phyloP scores from a whole-genome alignment of 805 yeast species.

The Saccharomycopsis oosterbeekiorum region DNA sequence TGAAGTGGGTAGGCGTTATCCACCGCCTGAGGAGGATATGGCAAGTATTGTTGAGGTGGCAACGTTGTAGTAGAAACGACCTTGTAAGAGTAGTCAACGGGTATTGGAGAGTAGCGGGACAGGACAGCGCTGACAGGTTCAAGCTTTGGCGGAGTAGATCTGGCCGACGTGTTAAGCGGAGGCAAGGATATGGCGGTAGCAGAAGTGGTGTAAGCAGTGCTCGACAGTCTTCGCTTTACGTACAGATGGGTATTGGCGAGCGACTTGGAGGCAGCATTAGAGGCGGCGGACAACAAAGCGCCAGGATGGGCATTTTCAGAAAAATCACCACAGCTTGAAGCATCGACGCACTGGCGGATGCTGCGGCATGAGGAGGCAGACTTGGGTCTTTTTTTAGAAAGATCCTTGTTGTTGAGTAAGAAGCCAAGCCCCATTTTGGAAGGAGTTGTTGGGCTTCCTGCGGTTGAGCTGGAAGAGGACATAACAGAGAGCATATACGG shows the following conservation, averaged over 20 bases:
- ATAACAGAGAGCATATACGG: not conserved
- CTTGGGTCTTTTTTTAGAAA: not conserved
- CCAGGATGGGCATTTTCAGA: not conserved
- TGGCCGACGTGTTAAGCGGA: not conserved
- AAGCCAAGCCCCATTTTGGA: not conserved
- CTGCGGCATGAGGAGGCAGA: not conserved
- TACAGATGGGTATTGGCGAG: not conserved
- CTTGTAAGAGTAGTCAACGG: not conserved
- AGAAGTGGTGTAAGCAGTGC: not conserved
- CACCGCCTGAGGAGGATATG: not conserved
- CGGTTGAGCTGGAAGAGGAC: not conserved
- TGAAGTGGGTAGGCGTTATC: not conserved
- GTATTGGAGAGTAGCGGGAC: not conserved
- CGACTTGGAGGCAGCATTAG: too few species aligned
- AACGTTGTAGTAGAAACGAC: not conserved
- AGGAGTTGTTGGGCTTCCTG: not conserved
- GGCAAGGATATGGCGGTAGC: not conserved
- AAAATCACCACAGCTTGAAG: not conserved
- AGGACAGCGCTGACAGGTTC: not conserved
- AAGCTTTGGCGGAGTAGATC: not conserved
- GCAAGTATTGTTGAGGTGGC: not conserved
- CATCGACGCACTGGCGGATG: not conserved
- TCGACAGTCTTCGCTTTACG: not conserved
- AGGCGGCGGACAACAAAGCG: too few species aligned
- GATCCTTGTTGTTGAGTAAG: not conserved